These are phyloP conservation scores for Trichoderma reesei DNA, from an alignment of 495 filamentous ascomycete genomes.

Conservation along the genomic window DNA sequence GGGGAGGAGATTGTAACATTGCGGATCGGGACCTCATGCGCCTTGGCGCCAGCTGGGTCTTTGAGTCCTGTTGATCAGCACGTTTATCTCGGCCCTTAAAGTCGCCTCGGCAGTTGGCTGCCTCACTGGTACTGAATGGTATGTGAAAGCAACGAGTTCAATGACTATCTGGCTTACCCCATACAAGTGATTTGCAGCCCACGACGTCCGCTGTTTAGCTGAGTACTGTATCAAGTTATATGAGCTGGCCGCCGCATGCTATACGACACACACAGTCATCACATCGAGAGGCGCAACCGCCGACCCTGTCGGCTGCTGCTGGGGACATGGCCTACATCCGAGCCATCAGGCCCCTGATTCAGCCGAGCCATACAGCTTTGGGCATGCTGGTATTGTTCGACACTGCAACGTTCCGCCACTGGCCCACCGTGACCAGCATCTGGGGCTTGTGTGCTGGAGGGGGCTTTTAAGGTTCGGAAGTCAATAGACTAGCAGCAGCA, in stretches of 20 bases:
- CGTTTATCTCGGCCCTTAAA: not conserved
- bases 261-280: not conserved
- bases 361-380: not conserved
- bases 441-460: not conserved
- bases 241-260: not conserved
- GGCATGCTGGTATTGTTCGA: not conserved
- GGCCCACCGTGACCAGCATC: not conserved
- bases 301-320: not conserved
- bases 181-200: not conserved
- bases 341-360: not conserved
- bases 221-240: not conserved
- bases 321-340: not conserved
- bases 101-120: not conserved
- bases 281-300: not conserved
- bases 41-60: not conserved
- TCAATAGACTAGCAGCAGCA: not conserved
- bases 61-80: not conserved
- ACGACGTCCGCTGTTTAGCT: not conserved
- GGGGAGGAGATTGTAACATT: not conserved
- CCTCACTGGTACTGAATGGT: not conserved
- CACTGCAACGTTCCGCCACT: not conserved
- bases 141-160: not conserved
- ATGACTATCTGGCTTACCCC: not conserved
- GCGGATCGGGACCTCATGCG: not conserved
- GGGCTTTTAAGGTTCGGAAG: not conserved